Evolutionary conservation across 176 grass and related monocot genomes (phyloP).

Genomic region (Oryza meridionalis): DNA sequence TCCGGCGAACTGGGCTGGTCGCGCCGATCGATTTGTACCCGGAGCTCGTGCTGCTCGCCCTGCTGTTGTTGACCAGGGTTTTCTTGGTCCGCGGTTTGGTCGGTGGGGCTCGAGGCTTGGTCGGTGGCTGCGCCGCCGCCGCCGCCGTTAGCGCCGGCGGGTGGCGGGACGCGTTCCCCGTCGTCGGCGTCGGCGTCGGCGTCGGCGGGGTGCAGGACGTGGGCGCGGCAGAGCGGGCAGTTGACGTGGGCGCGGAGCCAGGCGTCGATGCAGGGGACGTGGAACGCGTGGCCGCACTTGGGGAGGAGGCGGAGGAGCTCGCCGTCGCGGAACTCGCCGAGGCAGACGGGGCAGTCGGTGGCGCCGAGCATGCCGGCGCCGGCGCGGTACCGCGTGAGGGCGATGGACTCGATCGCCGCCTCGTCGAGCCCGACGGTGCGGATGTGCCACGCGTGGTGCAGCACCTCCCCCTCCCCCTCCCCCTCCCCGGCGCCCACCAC

Average conservation of each 20-base stretch:
- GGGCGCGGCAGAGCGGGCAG: constrained; percentile 84
- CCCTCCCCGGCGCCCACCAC: neutral
- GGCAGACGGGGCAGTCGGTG: constrained; percentile 77
- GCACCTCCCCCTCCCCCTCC: constrained; percentile 1
- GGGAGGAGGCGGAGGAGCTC: constrained; percentile 90
- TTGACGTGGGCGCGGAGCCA: constrained; percentile 84
- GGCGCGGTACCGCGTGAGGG: constrained; percentile 49
- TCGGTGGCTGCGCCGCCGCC: neutral
- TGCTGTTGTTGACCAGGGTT: neutral
- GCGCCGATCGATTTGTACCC: constrained; percentile 3
- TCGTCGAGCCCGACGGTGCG: constrained; percentile 82
- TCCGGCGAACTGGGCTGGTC: constrained; percentile 1
- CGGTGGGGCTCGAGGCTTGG: neutral
- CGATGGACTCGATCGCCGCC: constrained; percentile 61
- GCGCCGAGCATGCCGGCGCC: constrained; percentile 44
- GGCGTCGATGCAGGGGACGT: constrained; percentile 79
- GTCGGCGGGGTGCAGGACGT: constrained; percentile 36
- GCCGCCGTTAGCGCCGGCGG: neutral
- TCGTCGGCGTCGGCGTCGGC: neutral
- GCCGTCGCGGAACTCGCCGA: constrained; percentile 79
- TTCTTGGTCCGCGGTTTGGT: neutral
- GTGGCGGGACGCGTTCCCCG: neutral
- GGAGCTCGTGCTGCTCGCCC: constrained; percentile 21
- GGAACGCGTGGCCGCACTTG: constrained; percentile 89
- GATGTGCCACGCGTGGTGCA: constrained; percentile 92